Evolutionary conservation across 441 rosid species (phyloP), one percentile per base, ranked within the genome.

Genomic region (Erysimum pusillum): DNA sequence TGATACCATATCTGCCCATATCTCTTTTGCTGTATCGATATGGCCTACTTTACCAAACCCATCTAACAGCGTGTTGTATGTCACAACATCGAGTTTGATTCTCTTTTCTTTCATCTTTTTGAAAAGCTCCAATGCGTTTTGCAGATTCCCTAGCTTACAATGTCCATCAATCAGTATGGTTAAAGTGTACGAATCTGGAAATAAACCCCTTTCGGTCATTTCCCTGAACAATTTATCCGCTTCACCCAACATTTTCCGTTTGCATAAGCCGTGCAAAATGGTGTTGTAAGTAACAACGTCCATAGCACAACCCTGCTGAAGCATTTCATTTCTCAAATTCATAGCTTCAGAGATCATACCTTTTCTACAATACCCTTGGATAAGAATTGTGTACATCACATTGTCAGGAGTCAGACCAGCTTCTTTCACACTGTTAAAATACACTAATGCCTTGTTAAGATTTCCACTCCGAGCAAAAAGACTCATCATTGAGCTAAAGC

Each of bases 31-130:
- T 78, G 83, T 85, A 46, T 84, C 86, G 75, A 91, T 79, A 69
- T 91, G 90, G 65, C 93, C 91, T 44, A 71, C 78, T 82, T 87
- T 89, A 81, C 97, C 88, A 80, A 90, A 90, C 71, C 97, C 97
- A 52, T 90, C 91, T 73, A 94, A 77, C 59, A 92, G 70, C 10
- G 92, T 86, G 83, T 92, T 92, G 83, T 81, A 92, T 0, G 97
- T 87, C 82, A 92, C 97, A 67, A 87, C 83, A 61, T 94, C 97
- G 17, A 91, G 85, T 71, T 82, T 88, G 70, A 91, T 89, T 74
- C 83, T 88, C 82, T 82, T 82, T 59, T 82, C 84, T 8, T 78
- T 80, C 95, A 92, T 94, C 69, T 76, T 81, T 52, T 82, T 79
- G 35, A 89, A 90, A 44, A 88, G 74, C 79, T 78, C 82, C 28